A percentile compares a stretch with the other conserved stretches of the same genome.
phyloP scores from a whole-genome alignment of 306 rosid genomes.

The Sicyos edulis region DNA sequence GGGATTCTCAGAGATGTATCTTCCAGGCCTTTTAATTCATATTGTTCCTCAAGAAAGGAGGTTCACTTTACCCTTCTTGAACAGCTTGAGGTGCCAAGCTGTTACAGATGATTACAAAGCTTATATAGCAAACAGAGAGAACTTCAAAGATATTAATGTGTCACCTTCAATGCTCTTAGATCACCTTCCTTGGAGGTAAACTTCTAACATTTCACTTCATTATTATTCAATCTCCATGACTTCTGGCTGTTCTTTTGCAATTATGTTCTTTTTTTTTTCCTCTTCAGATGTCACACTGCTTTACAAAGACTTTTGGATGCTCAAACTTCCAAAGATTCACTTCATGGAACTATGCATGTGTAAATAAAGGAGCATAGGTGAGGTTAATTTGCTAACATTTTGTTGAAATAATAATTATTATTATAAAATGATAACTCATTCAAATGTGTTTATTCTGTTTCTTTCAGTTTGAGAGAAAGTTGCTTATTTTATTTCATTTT shows the following conservation, averaged over 20 bases:
- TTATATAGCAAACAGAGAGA: conserved; percentile 60
- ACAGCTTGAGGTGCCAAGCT: conserved; percentile 31
- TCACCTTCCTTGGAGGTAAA: conserved; percentile 97
- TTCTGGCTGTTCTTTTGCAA: conserved; percentile 20
- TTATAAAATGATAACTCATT: background rate
- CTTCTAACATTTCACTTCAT: conserved; percentile 20
- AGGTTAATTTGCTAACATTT: background rate
- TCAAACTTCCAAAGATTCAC: conserved; percentile 26
- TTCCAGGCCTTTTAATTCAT: conserved; percentile 77
- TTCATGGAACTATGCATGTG: conserved; percentile 26
- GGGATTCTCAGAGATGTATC: conserved; percentile 65
- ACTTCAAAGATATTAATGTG: conserved; percentile 71
- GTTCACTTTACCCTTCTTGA: conserved; percentile 28
- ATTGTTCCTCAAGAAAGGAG: conserved; percentile 44
- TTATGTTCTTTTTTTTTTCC: conserved; percentile 13
- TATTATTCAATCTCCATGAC: background rate
- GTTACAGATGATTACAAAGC: conserved; percentile 45
- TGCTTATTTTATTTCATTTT: too few relatives aligned
- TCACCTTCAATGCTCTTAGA: conserved; percentile 95
- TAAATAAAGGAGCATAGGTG: conserved; percentile 18
- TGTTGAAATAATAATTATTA: background rate
- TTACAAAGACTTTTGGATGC: conserved; percentile 43
- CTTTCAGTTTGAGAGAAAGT: too few relatives aligned
- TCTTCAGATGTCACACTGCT: conserved; percentile 58
- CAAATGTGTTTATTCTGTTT: background rate